phyloP scores from a whole-genome alignment of 306 rosid species.

The Datisca glomerata region DNA sequence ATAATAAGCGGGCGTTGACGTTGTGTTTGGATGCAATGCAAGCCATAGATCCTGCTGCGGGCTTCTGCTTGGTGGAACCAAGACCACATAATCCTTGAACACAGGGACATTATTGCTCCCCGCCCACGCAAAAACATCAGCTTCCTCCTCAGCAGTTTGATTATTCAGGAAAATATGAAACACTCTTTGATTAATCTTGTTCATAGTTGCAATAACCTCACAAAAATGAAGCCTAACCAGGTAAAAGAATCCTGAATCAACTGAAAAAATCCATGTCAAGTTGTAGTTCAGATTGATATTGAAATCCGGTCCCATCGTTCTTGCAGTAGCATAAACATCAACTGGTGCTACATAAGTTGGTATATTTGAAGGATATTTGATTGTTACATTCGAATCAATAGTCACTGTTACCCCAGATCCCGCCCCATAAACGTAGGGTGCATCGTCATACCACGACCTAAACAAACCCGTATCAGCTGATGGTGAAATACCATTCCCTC shows the following conservation, averaged over 20 bases:
- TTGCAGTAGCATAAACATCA: slow-evolving; percentile 60
- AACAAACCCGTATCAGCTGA: slow-evolving; percentile 67
- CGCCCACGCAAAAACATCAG: slow-evolving; percentile 47
- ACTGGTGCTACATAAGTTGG: slow-evolving; percentile 57
- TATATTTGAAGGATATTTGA: slow-evolving; percentile 24
- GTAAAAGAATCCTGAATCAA: slow-evolving; percentile 70
- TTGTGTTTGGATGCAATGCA: slow-evolving; percentile 43
- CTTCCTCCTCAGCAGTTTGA: slow-evolving; percentile 39
- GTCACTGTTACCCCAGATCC: slow-evolving; percentile 41
- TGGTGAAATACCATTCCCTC: slow-evolving; percentile 78
- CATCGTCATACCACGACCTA: slow-evolving; percentile 75
- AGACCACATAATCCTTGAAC: slow-evolving; percentile 45
- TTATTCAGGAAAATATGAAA: slow-evolving; percentile 52
- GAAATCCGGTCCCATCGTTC: slow-evolving; percentile 69
- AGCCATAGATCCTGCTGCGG: slow-evolving; percentile 79
- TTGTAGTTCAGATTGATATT: slow-evolving; percentile 51
- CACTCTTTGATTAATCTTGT: slow-evolving; percentile 38
- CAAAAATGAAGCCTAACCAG: slow-evolving; percentile 92
- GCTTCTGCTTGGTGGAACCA: slow-evolving; percentile 42
- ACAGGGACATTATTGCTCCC: slow-evolving; percentile 27
- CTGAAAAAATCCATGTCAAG: slow-evolving; percentile 65
- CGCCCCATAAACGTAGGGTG: slow-evolving; percentile 46
- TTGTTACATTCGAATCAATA: slow-evolving; percentile 34
- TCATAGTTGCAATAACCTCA: slow-evolving; percentile 36
- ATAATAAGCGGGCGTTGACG: slow-evolving; percentile 11